phyloP scores from a whole-genome alignment of 164 flowering plant genomes.

The Berberis vulgaris region DNA sequence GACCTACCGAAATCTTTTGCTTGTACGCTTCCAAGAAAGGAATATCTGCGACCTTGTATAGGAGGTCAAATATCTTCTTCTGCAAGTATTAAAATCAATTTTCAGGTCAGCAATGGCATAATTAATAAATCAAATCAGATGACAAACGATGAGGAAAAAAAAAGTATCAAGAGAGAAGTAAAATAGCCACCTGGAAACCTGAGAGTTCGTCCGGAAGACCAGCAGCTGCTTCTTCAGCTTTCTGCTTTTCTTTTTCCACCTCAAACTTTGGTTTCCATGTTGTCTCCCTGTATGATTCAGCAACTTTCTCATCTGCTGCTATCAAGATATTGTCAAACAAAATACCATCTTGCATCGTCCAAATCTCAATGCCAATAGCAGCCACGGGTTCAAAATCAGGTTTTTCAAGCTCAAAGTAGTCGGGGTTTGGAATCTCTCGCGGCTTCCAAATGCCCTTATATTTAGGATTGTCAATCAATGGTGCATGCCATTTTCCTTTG shows the following conservation, averaged over 20 bases:
- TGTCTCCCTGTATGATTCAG: conserved; percentile 45
- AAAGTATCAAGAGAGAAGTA: not conserved
- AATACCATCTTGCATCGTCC: conserved; percentile 99
- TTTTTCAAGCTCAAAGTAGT: conserved; percentile 66
- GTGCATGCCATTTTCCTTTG: conserved; percentile 96
- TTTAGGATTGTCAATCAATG: conserved; percentile 74
- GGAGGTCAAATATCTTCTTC: conserved; percentile 68
- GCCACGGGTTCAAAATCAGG: conserved; percentile 88
- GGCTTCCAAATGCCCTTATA: conserved; percentile 99
- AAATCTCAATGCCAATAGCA: conserved; percentile 93
- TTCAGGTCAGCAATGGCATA: not conserved
- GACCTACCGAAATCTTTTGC: conserved; percentile 53
- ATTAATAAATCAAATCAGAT: not conserved
- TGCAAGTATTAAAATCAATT: conserved; percentile 27
- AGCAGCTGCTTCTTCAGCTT: conserved; percentile 67
- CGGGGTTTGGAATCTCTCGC: conserved; percentile 71
- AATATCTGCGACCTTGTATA: conserved; percentile 72
- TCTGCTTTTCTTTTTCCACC: conserved; percentile 76
- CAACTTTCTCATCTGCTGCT: conserved; percentile 58
- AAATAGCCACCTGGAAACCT: conserved; percentile 53
- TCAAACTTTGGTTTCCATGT: conserved; percentile 84
- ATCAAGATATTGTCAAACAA: conserved; percentile 87
- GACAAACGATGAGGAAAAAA: not conserved
- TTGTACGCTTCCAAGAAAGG: conserved; percentile 65
- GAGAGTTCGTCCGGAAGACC: conserved; percentile 36